These are phyloP conservation scores for Mrakiaceae sp. DNA, from an alignment of 1,284 basidiomycete species.

Conservation along the genomic window DNA sequence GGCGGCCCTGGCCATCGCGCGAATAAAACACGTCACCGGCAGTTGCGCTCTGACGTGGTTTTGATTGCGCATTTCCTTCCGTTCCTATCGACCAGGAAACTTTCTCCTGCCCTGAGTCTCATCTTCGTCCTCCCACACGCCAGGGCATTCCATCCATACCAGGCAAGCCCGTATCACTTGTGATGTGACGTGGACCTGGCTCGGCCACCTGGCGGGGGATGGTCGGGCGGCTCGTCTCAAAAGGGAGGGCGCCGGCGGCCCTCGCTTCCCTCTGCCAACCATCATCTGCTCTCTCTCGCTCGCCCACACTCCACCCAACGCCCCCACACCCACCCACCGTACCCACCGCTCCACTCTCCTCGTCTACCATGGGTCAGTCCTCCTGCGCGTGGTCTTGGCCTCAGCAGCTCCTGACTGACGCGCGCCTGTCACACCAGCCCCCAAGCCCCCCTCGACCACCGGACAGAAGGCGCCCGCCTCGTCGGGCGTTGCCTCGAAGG, in stretches of 20 bases:
- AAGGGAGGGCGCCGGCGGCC: neutral
- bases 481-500: slow-evolving; percentile 40
- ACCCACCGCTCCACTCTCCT: slow-evolving; percentile 20
- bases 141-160: too few species aligned
- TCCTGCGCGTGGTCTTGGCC: too few species aligned
- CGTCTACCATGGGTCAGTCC: slow-evolving; percentile 54
- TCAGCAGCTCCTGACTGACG: too few species aligned
- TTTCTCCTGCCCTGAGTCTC: neutral
- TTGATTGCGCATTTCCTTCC: neutral
- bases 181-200: too few species aligned
- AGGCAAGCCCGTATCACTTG: too few species aligned
- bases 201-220: too few species aligned
- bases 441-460: slow-evolving; percentile 35
- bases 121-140: neutral
- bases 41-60: neutral
- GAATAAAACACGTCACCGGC: too few species aligned
- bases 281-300: slow-evolving; percentile 19
- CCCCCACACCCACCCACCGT: slow-evolving; percentile 18
- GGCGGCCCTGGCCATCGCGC: too few species aligned
- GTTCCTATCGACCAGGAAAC: neutral
- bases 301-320: slow-evolving; percentile 17
- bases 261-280: slow-evolving; percentile 1
- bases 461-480: slow-evolving; percentile 41
- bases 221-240: too few species aligned
- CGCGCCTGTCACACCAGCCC: neutral